phyloP scores from a whole-genome alignment of 192 early-diverging fungal species.

The Entomortierella chlamydospora region DNA sequence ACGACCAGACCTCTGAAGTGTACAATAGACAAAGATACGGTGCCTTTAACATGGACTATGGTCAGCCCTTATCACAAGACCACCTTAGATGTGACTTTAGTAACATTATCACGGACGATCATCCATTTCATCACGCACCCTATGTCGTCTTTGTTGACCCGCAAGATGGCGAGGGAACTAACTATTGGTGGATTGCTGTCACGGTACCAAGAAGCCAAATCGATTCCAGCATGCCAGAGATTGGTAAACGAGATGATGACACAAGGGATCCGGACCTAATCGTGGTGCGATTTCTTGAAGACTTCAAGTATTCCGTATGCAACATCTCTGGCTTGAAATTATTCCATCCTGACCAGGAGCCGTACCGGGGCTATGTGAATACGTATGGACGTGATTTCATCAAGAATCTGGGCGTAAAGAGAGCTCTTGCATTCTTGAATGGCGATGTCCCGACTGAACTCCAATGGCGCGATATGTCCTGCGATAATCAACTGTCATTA shows the following conservation, averaged over 20 bases:
- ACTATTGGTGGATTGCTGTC: slow-evolving; percentile 30
- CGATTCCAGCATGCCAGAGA: slow-evolving; percentile 16
- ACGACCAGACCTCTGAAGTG: neutral
- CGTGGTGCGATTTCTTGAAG: slow-evolving; percentile 32
- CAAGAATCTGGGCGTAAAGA: slow-evolving; percentile 14
- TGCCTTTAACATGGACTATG: no score
- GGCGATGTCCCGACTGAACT: neutral
- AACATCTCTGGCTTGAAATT: slow-evolving; percentile 23
- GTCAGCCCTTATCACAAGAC: neutral
- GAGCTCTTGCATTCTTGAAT: slow-evolving; percentile 14
- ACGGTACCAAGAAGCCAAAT: slow-evolving; percentile 26
- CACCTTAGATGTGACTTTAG: neutral
- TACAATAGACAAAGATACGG: neutral
- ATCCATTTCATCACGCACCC: slow-evolving; percentile 29
- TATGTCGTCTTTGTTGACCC: slow-evolving; percentile 43
- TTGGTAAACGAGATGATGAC: neutral
- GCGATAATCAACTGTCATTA: slow-evolving; percentile 2
- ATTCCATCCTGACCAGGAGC: slow-evolving; percentile 11
- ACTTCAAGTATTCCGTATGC: slow-evolving; percentile 12
- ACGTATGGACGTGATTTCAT: slow-evolving; percentile 5
- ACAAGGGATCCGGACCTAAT: slow-evolving; percentile 8
- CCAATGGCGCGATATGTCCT: slow-evolving; percentile 21
- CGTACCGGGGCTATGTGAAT: slow-evolving; percentile 3
- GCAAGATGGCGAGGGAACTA: neutral
- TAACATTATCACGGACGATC: slow-evolving; percentile 1